Evolutionary conservation across 371 early-diverging fungal species (phyloP), one percentile per base, ranked within the genome.

Genomic region (Mortierella sp.): DNA sequence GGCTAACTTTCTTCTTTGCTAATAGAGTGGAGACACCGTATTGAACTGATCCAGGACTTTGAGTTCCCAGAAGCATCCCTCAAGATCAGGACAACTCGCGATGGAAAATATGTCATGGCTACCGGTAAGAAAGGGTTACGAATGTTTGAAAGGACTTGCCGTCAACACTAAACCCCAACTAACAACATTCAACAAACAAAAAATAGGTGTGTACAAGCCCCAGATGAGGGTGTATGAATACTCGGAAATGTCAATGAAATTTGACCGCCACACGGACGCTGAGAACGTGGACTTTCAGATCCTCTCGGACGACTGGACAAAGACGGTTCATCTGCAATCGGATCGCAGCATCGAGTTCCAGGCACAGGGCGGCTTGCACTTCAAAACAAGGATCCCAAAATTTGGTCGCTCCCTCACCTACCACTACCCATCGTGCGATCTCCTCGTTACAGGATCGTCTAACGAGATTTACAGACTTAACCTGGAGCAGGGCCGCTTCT

Each of bases 281-380:
- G 99, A 99, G 86, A 97, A 97, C 82, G 92, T 99, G 34, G 93
- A 95, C 73, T 98, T 98, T 88, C 89, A 94, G 93, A 91, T 98
- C 24, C 88, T 99, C 53, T 96, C 97, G 2, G 98, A 99, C 80
- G 99, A 99, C 90, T 99, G 98, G 98, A 98, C 97, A 46, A 99
- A 99, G 88, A 90, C 95, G 9, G 98, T 97, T 31, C 94, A 96
- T 71, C 88, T 99, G 88, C 98, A 98, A 88, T 91, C 92, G 54
- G 99, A 99, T 88, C 93, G 99, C 69, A 92, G 95, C n/a, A 86
- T 99, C 13, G 99, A 99, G 90, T 96, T 99, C 80, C 99, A 99
- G 87, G 91, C 97, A 10, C 98, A 98, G 83, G 97, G 96, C 31
- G 99, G 99, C 71, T 89, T 98, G 88, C 98, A 99, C 84, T 98